These are phyloP conservation scores for Centrapalus pauciflorus DNA, from an alignment of 129 eudicot species.

Conservation along the genomic window DNA sequence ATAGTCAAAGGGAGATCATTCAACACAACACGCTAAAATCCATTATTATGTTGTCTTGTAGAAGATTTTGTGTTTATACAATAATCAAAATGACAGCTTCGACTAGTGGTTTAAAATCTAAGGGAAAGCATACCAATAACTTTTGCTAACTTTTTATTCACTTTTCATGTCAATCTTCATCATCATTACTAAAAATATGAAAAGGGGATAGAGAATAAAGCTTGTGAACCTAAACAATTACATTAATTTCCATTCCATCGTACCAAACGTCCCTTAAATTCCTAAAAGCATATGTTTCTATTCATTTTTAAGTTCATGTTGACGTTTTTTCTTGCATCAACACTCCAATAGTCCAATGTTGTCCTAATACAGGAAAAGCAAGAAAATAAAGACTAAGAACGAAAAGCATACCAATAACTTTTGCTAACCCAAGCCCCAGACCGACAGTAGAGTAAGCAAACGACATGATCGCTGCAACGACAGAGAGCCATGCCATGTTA, in stretches of 20 bases:
- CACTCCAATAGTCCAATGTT: background rate
- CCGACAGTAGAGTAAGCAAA: slow-evolving; percentile 57
- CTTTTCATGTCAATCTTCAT: too few relatives aligned
- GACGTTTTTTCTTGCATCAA: background rate
- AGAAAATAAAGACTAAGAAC: background rate
- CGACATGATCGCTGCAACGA: slow-evolving; percentile 66
- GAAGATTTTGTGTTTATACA: background rate
- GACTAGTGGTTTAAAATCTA: background rate
- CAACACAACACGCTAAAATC: background rate
- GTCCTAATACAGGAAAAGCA: background rate
- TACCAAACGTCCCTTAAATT: too few relatives aligned
- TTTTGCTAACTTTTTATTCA: too few relatives aligned
- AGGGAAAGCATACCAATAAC: too few relatives aligned
- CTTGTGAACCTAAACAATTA: too few relatives aligned
- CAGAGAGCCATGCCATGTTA: slow-evolving; percentile 70
- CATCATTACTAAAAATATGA: too few relatives aligned
- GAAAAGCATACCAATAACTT: slow-evolving; percentile 42
- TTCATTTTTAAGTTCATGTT: background rate
- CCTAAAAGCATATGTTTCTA: too few relatives aligned
- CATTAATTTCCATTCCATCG: too few relatives aligned
- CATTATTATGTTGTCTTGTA: background rate
- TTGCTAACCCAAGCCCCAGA: slow-evolving; percentile 54
- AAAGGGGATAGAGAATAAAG: too few relatives aligned
- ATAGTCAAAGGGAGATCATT: too few relatives aligned
- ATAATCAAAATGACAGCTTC: background rate